These are phyloP conservation scores for Fonsecaea monophora DNA, from an alignment of 2,329 filamentous ascomycete genomes.

Conservation along the genomic window DNA sequence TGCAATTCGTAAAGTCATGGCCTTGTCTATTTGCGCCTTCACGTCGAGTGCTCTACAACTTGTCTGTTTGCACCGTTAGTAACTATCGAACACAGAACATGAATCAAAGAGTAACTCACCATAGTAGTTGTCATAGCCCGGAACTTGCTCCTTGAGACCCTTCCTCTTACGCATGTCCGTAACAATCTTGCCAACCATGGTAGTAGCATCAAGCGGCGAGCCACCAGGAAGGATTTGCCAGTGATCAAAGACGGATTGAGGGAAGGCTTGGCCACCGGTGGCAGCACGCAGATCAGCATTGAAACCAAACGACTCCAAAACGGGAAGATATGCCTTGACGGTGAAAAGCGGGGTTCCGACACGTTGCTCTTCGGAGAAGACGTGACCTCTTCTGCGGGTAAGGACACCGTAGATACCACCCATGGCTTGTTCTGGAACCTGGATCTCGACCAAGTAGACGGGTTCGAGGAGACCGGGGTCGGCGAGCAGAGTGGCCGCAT, in stretches of 20 bases:
- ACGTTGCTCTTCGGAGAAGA: slow-evolving; percentile 98
- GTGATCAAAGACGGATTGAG: slow-evolving; percentile 98
- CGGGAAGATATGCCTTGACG: slow-evolving; percentile 95
- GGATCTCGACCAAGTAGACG: slow-evolving; percentile 98
- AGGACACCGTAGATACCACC: slow-evolving; percentile 99
- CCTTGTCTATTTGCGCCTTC: slow-evolving; percentile 31
- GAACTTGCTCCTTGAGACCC: slow-evolving; percentile 97
- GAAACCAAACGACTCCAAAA: slow-evolving; percentile 99
- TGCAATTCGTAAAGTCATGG: slow-evolving; percentile 37
- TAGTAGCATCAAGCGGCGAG: slow-evolving; percentile 81
- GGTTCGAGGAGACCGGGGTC: slow-evolving; percentile 93
- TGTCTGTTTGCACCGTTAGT: slow-evolving; percentile 69
- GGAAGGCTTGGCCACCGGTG: slow-evolving; percentile 98
- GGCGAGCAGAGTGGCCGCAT: slow-evolving; percentile 88
- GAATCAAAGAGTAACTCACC: slow-evolving; percentile 65
- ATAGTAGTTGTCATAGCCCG: slow-evolving; percentile 79
- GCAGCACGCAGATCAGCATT: slow-evolving; percentile 92
- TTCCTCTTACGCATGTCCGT: slow-evolving; percentile 96
- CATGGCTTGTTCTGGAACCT: slow-evolving; percentile 98
- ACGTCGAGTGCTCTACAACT: slow-evolving; percentile 72
- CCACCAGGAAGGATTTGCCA: slow-evolving; percentile 97
- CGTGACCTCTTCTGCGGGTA: slow-evolving; percentile 96
- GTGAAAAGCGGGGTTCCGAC: slow-evolving; percentile 99
- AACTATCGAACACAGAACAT: slow-evolving; percentile 40
- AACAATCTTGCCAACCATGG: slow-evolving; percentile 83